phyloP scores from a whole-genome alignment of 768 basidiomycete genomes.

The Tricholoma matsutake region DNA sequence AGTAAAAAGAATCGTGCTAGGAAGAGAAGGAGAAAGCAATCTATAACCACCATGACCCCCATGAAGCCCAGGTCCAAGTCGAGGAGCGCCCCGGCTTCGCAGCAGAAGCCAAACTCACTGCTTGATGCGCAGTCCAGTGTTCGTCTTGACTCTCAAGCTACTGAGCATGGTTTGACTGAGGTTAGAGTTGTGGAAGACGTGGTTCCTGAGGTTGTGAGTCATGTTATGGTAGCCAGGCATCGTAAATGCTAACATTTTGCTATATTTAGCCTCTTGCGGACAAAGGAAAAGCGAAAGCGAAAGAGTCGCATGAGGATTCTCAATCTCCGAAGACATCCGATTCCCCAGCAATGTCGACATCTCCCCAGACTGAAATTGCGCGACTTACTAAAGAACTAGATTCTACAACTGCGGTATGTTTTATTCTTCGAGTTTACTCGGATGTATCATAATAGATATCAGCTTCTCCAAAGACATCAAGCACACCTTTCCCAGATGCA shows the following conservation, averaged over 20 bases:
- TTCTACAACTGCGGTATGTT: conserved; percentile 36
- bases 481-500: conserved; percentile 50
- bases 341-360: conserved; percentile 1
- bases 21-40: conserved; percentile 36
- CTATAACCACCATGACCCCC: conserved; percentile 20
- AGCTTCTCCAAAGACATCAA: conserved; percentile 56
- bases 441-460: neutral
- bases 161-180: conserved; percentile 1
- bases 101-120: conserved; percentile 5
- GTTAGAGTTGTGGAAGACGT: conserved; percentile 5
- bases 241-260: neutral
- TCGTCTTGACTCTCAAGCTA: neutral
- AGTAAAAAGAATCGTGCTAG: conserved; percentile 25
- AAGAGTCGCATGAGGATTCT: conserved; percentile 16
- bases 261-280: conserved; percentile 22
- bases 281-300: conserved; percentile 41
- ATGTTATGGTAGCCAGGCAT: neutral
- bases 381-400: conserved; percentile 44
- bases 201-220: conserved; percentile 19
- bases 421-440: neutral
- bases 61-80: conserved; percentile 12
- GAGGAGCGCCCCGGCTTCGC: conserved; percentile 13
- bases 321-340: conserved; percentile 6
- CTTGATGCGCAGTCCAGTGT: neutral
- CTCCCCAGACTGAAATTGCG: conserved; percentile 27